Evolutionary conservation across 768 basidiomycete genomes (phyloP).

Genomic region (Sutorius australiensis): DNA sequence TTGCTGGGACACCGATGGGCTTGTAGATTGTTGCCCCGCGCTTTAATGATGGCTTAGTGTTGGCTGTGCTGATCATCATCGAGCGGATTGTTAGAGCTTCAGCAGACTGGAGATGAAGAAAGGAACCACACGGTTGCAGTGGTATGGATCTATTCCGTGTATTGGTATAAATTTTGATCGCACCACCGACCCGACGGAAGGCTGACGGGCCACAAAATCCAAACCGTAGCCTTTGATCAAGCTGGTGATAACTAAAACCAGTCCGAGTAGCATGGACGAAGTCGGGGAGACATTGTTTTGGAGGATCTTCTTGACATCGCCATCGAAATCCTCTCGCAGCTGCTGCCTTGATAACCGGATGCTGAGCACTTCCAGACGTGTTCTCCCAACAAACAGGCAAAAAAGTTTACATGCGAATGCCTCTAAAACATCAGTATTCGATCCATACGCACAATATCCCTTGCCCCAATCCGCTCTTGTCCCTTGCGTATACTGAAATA

Average conservation of each 20-base stretch:
- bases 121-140: no score
- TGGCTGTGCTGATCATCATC: conserved; percentile 24
- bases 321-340: no score
- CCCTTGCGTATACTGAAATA: not conserved
- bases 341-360: no score
- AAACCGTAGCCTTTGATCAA: no score
- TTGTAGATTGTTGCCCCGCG: conserved; percentile 24
- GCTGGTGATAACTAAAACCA: no score
- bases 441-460: not conserved
- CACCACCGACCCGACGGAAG: not conserved
- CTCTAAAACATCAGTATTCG: not conserved
- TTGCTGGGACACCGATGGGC: conserved; percentile 15
- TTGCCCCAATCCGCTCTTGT: not conserved
- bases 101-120: not conserved
- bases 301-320: no score
- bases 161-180: not conserved
- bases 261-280: no score
- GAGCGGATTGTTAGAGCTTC: conserved; percentile 24
- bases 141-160: not conserved
- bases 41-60: conserved; percentile 27
- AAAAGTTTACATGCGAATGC: no score
- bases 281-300: no score
- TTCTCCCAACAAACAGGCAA: no score
- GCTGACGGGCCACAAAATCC: not conserved
- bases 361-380: no score